Conservation (phyloP, 352 stramenopile genomes). For the Globisporangium ultimum region DNA sequence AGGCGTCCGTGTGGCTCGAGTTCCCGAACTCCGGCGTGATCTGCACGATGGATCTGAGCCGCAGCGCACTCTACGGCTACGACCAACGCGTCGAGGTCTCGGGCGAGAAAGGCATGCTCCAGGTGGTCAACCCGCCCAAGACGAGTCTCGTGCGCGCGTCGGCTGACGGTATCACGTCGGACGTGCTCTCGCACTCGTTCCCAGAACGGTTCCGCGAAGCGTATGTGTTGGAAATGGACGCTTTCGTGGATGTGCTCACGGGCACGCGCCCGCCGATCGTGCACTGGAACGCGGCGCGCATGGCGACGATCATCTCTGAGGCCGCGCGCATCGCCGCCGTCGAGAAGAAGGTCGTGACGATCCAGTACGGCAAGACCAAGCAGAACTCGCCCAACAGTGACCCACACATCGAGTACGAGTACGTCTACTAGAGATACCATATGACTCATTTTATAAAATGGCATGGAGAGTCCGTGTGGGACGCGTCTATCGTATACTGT, state of each 20-base stretch:
- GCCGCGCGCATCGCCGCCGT: constrained; percentile 61
- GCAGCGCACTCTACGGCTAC: constrained; percentile 87
- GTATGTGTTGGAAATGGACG: constrained; percentile 83
- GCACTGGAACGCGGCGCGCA: constrained; percentile 69
- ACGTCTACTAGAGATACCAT: constrained; percentile 31
- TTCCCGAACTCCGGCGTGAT: constrained; percentile 65
- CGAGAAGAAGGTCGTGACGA: constrained; percentile 61
- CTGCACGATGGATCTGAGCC: constrained; percentile 88
- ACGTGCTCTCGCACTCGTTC: constrained; percentile 82
- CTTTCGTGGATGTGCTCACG: constrained; percentile 69
- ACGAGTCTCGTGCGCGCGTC: constrained; percentile 55
- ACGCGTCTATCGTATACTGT: background rate
- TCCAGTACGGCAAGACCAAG: constrained; percentile 54
- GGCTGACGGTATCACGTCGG: constrained; percentile 42
- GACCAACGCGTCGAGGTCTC: constrained; percentile 91
- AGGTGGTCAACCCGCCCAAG: constrained; percentile 69
- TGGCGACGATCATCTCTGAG: constrained; percentile 76
- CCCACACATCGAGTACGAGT: constrained; percentile 51
- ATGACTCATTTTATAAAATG: background rate
- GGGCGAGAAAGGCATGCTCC: constrained; percentile 67
- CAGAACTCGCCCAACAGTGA: constrained; percentile 38
- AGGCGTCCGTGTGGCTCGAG: constrained; percentile 79
- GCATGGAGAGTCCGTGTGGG: background rate
- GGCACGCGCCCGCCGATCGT: constrained; percentile 38
- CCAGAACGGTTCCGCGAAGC: constrained; percentile 85